Percentiles rank a stretch among this genome's conserved stretches.
Evolutionary conservation across 1,139 yeast species (phyloP).

Genomic region (Geotrichum histeridarum): DNA sequence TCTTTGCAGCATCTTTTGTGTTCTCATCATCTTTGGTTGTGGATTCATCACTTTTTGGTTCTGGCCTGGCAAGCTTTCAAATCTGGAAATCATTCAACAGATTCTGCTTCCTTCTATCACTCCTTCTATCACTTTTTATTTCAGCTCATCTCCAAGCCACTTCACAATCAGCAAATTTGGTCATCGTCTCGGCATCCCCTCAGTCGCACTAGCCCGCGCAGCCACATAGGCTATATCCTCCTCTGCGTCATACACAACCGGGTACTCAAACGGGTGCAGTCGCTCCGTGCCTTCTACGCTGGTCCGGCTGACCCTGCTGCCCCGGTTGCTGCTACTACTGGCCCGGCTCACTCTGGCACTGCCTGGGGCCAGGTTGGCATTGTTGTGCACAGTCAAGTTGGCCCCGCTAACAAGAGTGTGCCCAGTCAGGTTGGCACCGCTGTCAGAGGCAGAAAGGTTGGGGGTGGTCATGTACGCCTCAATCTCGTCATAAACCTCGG

Average conservation of each 20-base stretch:
- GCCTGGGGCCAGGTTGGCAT: not conserved
- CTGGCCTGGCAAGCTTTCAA: too few species aligned
- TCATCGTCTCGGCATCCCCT: too few species aligned
- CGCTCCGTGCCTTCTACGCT: conserved; percentile 2
- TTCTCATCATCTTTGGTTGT: too few species aligned
- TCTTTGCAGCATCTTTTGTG: too few species aligned
- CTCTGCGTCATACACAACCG: conserved; percentile 8
- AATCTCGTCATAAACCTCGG: conserved; percentile 11
- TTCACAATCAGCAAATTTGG: too few species aligned
- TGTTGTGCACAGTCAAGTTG: too few species aligned
- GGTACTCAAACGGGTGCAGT: conserved; percentile 12
- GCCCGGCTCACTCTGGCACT: too few species aligned
- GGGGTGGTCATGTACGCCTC: conserved; percentile 7
- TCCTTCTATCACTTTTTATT: too few species aligned
- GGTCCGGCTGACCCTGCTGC: not conserved
- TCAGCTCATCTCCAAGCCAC: too few species aligned
- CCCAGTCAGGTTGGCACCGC: not conserved
- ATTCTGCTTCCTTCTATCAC: too few species aligned
- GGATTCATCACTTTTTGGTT: too few species aligned
- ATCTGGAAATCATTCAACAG: too few species aligned
- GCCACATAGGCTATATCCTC: conserved; percentile 14
- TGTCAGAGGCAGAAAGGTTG: not conserved
- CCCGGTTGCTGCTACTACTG: not conserved
- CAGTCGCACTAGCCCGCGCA: not conserved
- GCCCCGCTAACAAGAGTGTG: not conserved